These are phyloP conservation scores for Bipolaris bicolor DNA, from an alignment of 2,329 filamentous ascomycete genomes.

Conservation along the genomic window DNA sequence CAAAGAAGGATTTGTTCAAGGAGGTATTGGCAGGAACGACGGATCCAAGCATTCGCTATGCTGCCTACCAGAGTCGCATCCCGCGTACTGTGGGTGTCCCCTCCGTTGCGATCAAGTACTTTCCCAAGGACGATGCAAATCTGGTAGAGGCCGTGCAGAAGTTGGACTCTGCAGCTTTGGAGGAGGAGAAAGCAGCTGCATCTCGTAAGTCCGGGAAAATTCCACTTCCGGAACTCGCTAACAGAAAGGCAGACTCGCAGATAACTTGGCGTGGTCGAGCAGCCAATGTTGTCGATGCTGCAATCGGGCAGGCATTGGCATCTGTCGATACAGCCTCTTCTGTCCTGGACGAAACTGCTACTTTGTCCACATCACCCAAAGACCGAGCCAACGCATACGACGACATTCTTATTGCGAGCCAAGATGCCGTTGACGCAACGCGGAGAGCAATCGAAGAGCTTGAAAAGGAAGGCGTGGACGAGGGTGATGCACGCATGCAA, in stretches of 20 bases:
- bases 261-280: slow-evolving; percentile 86
- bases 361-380: slow-evolving; percentile 56
- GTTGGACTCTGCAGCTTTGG: slow-evolving; percentile 63
- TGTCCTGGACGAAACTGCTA: slow-evolving; percentile 54
- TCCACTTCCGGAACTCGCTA: background rate
- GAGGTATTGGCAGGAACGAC: slow-evolving; percentile 85
- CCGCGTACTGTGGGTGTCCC: slow-evolving; percentile 83
- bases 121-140: slow-evolving; percentile 68
- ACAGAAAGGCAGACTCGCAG: slow-evolving; percentile 55
- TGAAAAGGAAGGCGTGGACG: slow-evolving; percentile 78
- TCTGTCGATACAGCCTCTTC: slow-evolving; percentile 65
- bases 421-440: slow-evolving; percentile 92
- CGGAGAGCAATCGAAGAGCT: slow-evolving; percentile 93
- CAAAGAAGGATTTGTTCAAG: slow-evolving; percentile 78
- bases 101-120: slow-evolving; percentile 78
- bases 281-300: slow-evolving; percentile 89
- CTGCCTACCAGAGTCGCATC: slow-evolving; percentile 88
- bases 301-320: slow-evolving; percentile 83
- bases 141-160: slow-evolving; percentile 72
- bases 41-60: slow-evolving; percentile 92
- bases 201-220: slow-evolving; percentile 51
- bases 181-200: slow-evolving; percentile 57
- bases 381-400: slow-evolving; percentile 89
- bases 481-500: slow-evolving; percentile 87
- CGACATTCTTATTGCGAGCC: slow-evolving; percentile 84